Evolutionary conservation across 495 filamentous ascomycete genomes (phyloP).

Genomic region (Xylaria nigripes): DNA sequence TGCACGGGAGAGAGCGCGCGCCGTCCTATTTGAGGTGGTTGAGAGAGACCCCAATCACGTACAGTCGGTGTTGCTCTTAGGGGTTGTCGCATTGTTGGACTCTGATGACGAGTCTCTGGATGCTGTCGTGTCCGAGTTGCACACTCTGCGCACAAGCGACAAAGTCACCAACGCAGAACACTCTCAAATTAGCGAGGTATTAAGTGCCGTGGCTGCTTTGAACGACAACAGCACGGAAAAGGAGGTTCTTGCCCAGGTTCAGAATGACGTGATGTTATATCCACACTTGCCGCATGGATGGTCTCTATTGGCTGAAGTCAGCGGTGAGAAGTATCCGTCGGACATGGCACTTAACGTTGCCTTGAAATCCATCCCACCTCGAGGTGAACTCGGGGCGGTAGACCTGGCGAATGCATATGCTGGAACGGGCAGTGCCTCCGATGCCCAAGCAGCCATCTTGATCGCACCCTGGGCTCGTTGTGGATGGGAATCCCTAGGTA

Average conservation of each 20-base stretch:
- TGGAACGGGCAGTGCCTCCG: conserved; percentile 58
- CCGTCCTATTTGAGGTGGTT: conserved; percentile 71
- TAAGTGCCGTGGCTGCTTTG: conserved; percentile 36
- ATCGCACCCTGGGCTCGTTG: conserved; percentile 66
- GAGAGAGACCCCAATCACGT: conserved; percentile 66
- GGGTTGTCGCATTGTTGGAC: conserved; percentile 74
- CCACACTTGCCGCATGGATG: conserved; percentile 71
- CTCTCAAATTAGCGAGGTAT: conserved; percentile 38
- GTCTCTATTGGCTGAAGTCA: conserved; percentile 54
- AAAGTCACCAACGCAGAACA: conserved; percentile 37
- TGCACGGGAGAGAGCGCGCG: conserved; percentile 63
- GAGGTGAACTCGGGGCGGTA: conserved; percentile 55
- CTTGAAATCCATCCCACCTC: conserved; percentile 59
- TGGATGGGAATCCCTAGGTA: conserved; percentile 51
- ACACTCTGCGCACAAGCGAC: conserved; percentile 57
- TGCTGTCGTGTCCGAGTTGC: conserved; percentile 72
- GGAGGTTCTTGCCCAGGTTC: conserved; percentile 45
- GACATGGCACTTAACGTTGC: conserved; percentile 78
- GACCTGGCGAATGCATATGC: conserved; percentile 70
- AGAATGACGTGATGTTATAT: conserved; percentile 65
- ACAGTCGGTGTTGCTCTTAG: conserved; percentile 67
- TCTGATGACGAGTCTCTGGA: conserved; percentile 67
- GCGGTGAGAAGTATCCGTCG: conserved; percentile 50
- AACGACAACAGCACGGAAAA: conserved; percentile 24
- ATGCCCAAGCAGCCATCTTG: conserved; percentile 71